Evolutionary conservation across 176 grass and related monocot genomes (phyloP), one percentile per base, ranked within the genome.

Genomic region (Ensete glaucum): DNA sequence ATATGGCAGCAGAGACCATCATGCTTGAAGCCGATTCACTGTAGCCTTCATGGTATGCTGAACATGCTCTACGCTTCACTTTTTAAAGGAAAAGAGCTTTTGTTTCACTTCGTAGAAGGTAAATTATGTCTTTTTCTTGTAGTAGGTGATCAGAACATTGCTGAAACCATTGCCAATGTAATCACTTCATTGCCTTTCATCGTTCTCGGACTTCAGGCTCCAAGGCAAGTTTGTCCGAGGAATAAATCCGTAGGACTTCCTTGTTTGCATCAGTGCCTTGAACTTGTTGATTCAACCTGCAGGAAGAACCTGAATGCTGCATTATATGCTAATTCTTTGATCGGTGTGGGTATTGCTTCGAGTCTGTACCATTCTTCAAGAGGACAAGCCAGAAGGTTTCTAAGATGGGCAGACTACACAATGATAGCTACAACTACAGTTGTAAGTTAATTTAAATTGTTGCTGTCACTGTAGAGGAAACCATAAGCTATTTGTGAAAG

Each of bases 361-460:
- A 97, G 87, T 79, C 69, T 97, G 62, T 93, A 94, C 67, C 95
- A 99, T 87, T 87, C 76, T 69, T 94, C 91, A 43, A 85, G 86
- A 79, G 95, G 95, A 62, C 53, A 84, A 77, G 74, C 90, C 17
- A 91, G 95, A 71, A 99, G 90, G 84, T 87, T 88, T 80, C 73
- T 99, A 78, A 81, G 85, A 80, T 94, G 95, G 91, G 88, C 91
- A 75, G 95, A 99, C 76, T 94, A 99, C 59, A 94, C 88, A 80
- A 94, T 94, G 95, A 99, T 99, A 82, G 95, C 95, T 73, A 81
- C 95, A 51, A 84, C 88, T 67, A 84, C 91, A 16, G 25, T 99
- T 20, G 95, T 99, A 82, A 92, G 87, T 83, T 50, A 24, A 34
- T 71, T 67, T 70, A 80, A 54, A 54, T 73, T 55, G 13, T 22